phyloP scores from a whole-genome alignment of 2,329 filamentous ascomycete genomes.

The Thelonectria rubi region DNA sequence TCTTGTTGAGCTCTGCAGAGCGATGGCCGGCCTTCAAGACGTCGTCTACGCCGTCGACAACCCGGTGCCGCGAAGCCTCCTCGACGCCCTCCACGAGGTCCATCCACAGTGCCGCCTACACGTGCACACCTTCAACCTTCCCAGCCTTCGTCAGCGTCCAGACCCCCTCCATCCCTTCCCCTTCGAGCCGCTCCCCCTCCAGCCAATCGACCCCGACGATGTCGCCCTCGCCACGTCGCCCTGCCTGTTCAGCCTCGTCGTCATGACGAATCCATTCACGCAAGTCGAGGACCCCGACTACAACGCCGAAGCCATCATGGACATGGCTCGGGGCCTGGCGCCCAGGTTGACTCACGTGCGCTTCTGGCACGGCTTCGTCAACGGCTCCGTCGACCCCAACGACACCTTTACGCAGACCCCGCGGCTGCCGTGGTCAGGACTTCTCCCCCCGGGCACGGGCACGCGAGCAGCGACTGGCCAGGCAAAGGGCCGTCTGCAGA shows the following conservation, averaged over 20 bases:
- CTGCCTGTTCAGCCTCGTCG: neutral
- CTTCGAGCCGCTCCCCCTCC: neutral
- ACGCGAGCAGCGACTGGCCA: neutral
- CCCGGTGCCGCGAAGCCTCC: neutral
- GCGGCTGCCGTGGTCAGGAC: neutral
- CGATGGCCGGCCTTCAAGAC: neutral
- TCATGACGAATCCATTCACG: neutral
- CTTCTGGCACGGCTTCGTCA: neutral
- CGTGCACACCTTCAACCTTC: neutral
- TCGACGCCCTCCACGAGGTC: neutral
- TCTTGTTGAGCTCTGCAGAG: neutral
- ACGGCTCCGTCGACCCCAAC: neutral
- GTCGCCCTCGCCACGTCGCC: conserved; percentile 4
- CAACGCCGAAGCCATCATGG: neutral
- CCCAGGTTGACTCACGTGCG: neutral
- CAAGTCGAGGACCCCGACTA: neutral
- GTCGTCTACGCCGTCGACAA: neutral
- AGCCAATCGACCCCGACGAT: neutral
- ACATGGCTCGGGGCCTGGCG: neutral
- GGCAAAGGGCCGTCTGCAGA: neutral
- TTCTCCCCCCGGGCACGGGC: neutral
- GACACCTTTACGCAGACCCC: neutral
- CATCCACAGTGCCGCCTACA: neutral
- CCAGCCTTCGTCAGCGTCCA: neutral
- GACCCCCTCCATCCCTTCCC: too few relatives aligned